A percentile compares a stretch with the other conserved stretches of the same genome.
Conservation (phyloP, 495 filamentous ascomycete species). For the Sordaria brevicollis region DNA sequence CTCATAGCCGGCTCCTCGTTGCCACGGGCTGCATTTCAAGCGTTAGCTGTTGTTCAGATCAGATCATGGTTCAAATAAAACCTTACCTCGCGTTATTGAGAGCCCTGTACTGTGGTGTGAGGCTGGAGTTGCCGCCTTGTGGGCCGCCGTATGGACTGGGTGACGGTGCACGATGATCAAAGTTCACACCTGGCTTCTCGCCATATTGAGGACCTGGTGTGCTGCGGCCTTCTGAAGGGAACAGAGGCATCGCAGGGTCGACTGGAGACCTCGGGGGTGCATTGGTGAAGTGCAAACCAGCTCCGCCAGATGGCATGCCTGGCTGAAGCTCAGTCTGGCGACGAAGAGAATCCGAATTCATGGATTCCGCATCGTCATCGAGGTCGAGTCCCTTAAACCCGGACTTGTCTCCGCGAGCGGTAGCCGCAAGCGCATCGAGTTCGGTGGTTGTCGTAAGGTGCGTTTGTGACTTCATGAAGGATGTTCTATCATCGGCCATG, state of each 20-base stretch:
- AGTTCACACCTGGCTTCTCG: slow-evolving; percentile 6
- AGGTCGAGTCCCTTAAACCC: slow-evolving; percentile 57
- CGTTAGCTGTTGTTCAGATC: slow-evolving; percentile 9
- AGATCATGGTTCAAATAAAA: not conserved
- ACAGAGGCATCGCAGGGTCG: slow-evolving; percentile 52
- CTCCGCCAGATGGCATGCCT: not conserved
- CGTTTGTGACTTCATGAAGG: slow-evolving; percentile 96
- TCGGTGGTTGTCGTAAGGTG: slow-evolving; percentile 76
- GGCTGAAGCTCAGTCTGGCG: slow-evolving; percentile 10
- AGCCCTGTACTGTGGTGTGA: slow-evolving; percentile 8
- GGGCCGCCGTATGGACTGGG: slow-evolving; percentile 9
- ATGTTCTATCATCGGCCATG: slow-evolving; percentile 92
- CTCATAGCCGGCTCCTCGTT: slow-evolving; percentile 46
- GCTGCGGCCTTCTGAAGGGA: slow-evolving; percentile 31
- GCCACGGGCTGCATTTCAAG: slow-evolving; percentile 38
- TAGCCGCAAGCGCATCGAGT: slow-evolving; percentile 86
- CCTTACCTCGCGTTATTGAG: slow-evolving; percentile 38
- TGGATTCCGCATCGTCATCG: slow-evolving; percentile 71
- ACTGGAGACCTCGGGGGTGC: slow-evolving; percentile 47
- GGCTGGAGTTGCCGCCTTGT: not conserved
- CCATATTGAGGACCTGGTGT: slow-evolving; percentile 4
- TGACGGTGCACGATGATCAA: slow-evolving; percentile 4
- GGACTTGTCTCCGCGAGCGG: slow-evolving; percentile 81
- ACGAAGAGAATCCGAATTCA: slow-evolving; percentile 32
- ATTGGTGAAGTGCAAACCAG: slow-evolving; percentile 13